Conservation (phyloP, 1,284 basidiomycete genomes). For the Trametes polyzona region DNA sequence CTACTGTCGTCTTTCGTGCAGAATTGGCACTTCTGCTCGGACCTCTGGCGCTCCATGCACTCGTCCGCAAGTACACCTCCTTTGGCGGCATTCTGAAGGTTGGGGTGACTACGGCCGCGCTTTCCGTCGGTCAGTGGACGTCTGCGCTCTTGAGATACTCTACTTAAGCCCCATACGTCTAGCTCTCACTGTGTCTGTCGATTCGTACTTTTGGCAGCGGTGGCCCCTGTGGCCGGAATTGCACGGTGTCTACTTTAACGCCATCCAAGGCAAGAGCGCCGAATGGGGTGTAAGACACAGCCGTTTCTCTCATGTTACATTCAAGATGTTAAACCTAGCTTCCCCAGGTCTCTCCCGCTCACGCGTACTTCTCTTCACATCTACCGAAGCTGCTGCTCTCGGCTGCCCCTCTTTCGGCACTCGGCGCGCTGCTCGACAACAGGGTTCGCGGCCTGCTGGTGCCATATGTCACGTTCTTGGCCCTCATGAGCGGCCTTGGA, state of each 20-base stretch:
- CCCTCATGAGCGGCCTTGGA: constrained; percentile 73
- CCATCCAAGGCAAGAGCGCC: constrained; percentile 82
- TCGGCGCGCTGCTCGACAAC: constrained; percentile 52
- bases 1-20: constrained; percentile 78
- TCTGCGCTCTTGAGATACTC: not conserved
- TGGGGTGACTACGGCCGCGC: constrained; percentile 57
- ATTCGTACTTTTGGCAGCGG: constrained; percentile 86
- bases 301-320: not conserved
- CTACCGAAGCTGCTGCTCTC: constrained; percentile 84
- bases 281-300: constrained; percentile 85
- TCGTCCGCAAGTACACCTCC: constrained; percentile 49
- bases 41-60: constrained; percentile 62
- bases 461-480: constrained; percentile 61
- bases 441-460: constrained; percentile 55
- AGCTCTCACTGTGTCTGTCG: constrained; percentile 72
- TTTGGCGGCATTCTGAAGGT: constrained; percentile 52
- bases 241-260: constrained; percentile 83
- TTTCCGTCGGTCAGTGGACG: constrained; percentile 58
- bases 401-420: constrained; percentile 64
- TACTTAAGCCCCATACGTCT: not conserved
- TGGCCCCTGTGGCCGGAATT: constrained; percentile 88
- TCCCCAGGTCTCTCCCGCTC: constrained; percentile 70
- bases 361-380: constrained; percentile 71
- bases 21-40: constrained; percentile 77
- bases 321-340: not conserved